These are phyloP conservation scores for Backusella liffmaniae DNA, from an alignment of 192 early-diverging fungal genomes.

Conservation along the genomic window DNA sequence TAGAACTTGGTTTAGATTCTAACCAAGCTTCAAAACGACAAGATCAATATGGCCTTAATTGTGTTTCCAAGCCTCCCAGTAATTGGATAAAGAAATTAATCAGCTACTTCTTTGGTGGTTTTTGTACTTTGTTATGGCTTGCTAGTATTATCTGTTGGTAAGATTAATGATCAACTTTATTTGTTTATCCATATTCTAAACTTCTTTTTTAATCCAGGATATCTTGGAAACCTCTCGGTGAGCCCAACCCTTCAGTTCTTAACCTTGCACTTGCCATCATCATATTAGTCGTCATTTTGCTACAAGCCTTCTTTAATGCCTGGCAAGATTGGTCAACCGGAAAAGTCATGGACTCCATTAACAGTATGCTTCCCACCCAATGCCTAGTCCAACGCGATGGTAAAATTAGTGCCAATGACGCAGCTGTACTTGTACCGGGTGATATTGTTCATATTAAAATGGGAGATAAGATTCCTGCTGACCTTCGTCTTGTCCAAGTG, in stretches of 20 bases:
- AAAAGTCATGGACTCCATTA: slow-evolving; percentile 70
- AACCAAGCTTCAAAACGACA: slow-evolving; percentile 34
- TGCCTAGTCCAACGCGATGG: slow-evolving; percentile 77
- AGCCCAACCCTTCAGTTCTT: slow-evolving; percentile 44
- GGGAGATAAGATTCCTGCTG: slow-evolving; percentile 81
- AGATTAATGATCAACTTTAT: neutral
- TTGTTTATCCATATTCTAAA: neutral
- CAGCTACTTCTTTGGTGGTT: slow-evolving; percentile 65
- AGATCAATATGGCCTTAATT: slow-evolving; percentile 41
- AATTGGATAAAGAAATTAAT: slow-evolving; percentile 43
- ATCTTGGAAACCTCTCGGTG: slow-evolving; percentile 59
- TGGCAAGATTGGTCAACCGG: slow-evolving; percentile 70
- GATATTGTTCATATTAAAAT: slow-evolving; percentile 82
- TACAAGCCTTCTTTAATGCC: slow-evolving; percentile 67
- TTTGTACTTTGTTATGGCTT: slow-evolving; percentile 68
- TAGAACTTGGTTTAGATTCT: slow-evolving; percentile 36
- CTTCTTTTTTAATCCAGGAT: slow-evolving; percentile 29
- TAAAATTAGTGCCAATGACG: slow-evolving; percentile 56
- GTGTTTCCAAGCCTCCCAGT: slow-evolving; percentile 33
- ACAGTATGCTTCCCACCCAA: slow-evolving; percentile 64
- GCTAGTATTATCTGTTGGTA: slow-evolving; percentile 59
- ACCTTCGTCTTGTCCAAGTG: slow-evolving; percentile 65
- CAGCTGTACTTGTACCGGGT: slow-evolving; percentile 72
- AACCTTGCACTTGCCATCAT: slow-evolving; percentile 62
- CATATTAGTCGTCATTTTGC: slow-evolving; percentile 60